Conservation (phyloP, 2,329 filamentous ascomycete species). For the Cladosporium sp. region DNA sequence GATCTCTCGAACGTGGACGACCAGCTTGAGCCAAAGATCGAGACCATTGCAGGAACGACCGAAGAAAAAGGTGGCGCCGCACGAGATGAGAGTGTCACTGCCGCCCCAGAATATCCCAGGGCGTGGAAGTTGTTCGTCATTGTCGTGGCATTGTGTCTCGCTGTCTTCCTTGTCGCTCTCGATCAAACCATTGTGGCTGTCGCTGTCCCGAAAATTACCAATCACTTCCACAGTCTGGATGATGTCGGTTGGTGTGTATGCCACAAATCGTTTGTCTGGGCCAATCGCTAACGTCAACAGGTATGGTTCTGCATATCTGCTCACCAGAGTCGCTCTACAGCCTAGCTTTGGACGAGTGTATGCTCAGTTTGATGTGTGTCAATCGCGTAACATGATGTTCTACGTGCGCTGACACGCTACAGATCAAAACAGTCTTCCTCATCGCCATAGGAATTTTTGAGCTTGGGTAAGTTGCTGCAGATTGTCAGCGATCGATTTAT, state of each 20-base stretch:
- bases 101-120: background rate
- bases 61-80: no score
- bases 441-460: background rate
- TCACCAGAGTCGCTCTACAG: background rate
- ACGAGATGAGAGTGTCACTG: no score
- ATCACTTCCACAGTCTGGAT: slow-evolving; percentile 48
- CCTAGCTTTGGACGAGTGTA: background rate
- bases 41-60: no score
- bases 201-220: slow-evolving; percentile 51
- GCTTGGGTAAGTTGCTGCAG: background rate
- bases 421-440: background rate
- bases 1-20: no score
- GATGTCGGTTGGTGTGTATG: slow-evolving; percentile 48
- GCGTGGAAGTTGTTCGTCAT: background rate
- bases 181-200: slow-evolving; percentile 47
- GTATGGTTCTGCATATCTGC: background rate
- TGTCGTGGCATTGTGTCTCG: background rate
- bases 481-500: background rate
- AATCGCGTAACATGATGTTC: no score
- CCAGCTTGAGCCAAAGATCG: no score
- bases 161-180: background rate
- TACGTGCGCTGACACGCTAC: background rate
- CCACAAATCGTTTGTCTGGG: no score
- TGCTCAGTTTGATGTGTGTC: background rate
- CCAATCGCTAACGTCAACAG: background rate